Conservation (phyloP, 306 rosid genomes). For the Alnus rubra region DNA sequence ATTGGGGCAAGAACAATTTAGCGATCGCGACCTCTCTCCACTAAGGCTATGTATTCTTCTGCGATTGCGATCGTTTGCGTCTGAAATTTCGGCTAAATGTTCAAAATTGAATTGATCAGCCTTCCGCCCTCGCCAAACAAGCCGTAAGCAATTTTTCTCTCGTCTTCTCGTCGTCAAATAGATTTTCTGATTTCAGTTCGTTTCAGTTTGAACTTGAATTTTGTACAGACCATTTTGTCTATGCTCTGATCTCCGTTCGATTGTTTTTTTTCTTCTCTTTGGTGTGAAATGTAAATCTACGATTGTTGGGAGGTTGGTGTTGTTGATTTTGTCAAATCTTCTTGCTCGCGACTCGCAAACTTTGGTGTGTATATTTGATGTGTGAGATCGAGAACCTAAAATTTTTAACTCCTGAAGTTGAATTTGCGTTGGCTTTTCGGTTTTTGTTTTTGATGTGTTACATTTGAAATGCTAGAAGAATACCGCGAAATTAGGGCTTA, state of each 20-base stretch:
- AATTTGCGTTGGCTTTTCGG: background rate
- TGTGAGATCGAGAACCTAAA: background rate
- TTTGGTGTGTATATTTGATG: background rate
- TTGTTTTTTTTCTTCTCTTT: background rate
- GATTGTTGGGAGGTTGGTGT: background rate
- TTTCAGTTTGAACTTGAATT: background rate
- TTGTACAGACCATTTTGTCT: background rate
- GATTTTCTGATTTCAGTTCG: background rate
- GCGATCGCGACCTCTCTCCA: background rate
- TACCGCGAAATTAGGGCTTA: background rate
- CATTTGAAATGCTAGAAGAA: background rate
- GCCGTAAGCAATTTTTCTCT: slow-evolving; percentile 16
- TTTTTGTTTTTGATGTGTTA: background rate
- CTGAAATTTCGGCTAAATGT: background rate
- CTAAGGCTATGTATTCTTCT: background rate
- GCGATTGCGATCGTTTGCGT: background rate
- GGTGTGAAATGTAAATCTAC: background rate
- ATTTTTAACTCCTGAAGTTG: background rate
- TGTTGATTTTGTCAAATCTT: background rate
- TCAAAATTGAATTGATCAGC: background rate
- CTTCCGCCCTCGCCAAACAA: background rate
- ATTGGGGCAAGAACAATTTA: background rate
- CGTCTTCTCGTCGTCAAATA: background rate
- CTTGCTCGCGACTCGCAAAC: background rate
- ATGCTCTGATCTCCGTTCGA: background rate